Evolutionary conservation across 768 basidiomycete species (phyloP), one percentile per base, ranked within the genome.

Genomic region (Leccinum subgranulosum): DNA sequence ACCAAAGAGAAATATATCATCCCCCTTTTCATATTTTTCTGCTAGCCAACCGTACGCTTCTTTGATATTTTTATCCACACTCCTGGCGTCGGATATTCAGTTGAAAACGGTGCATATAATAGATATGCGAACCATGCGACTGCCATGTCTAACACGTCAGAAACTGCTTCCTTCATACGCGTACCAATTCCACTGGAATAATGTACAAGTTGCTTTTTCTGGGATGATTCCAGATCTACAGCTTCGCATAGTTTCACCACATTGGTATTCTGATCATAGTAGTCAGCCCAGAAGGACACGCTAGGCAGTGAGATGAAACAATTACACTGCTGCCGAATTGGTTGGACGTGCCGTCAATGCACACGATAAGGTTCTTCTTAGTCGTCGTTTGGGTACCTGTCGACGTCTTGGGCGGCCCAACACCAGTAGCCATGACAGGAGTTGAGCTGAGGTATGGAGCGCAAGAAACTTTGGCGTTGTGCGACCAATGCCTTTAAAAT

Each of bases 101-200:
- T 6, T 12, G 48, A 4, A 49, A 29, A n/a, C 17, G 8, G 17
- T 23, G 17, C 1, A 49, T 19, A 3, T 12, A 15, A 19, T 49
- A n/a, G 36, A 39, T 6, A 7, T n/a, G 17, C 27, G 48, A n/a
- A 49, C 48, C 48, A 49, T 11, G 48, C 48, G n/a, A 29, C 14
- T n/a, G 28, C 28, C 48, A 49, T 28, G 28, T 49, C 46, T 27
- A 74, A 56, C 5, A 25, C 60, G 55, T 71, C 60, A 6, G 41
- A 55, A 11, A 58, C 31, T 2, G 36, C 60, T 27, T 25, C 33
- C 55, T 51, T 28, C 27, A 57, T 50, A 11, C 66, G 65, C 1
- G 74, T 75, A 6, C 72, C 74, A 25, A 74, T 71, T 6, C 71
- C 71, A 49, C 74, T 75, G 36, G 68, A 65, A 45, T 75, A 75